Evolutionary conservation across 192 early-diverging fungal genomes (phyloP).

Genomic region (Glomus cerebriforme): DNA sequence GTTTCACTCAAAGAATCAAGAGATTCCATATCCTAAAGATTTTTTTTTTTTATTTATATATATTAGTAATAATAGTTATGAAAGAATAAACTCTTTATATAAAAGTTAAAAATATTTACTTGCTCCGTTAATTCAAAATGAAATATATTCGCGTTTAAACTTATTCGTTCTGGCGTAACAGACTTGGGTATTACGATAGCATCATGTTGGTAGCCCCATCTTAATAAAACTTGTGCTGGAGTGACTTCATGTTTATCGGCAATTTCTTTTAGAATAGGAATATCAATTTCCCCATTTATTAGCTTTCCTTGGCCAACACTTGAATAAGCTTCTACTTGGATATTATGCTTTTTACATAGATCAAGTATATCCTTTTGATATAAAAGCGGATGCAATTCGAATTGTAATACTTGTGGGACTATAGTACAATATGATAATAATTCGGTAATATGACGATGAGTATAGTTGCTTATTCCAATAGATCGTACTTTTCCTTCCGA

Average conservation of each 20-base stretch:
- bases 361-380: conserved; percentile 58
- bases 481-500: conserved; percentile 55
- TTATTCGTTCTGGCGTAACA: conserved; percentile 45
- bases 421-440: conserved; percentile 56
- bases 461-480: conserved; percentile 79
- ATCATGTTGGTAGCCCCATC: conserved; percentile 69
- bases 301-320: conserved; percentile 65
- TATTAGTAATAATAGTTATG: not conserved
- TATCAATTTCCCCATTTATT: conserved; percentile 29
- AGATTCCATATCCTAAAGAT: conserved; percentile 23
- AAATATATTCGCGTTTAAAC: conserved; percentile 50
- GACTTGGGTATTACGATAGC: conserved; percentile 72
- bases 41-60: not conserved
- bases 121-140: conserved; percentile 45
- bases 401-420: conserved; percentile 68
- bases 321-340: conserved; percentile 71
- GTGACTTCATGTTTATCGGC: conserved; percentile 17
- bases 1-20: conserved; percentile 21
- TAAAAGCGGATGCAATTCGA: conserved; percentile 69
- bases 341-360: conserved; percentile 55
- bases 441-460: conserved; percentile 56
- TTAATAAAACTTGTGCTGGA: conserved; percentile 55
- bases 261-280: conserved; percentile 5
- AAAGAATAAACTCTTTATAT: not conserved
- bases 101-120: conserved; percentile 32